Base-by-base conservation (phyloP, 768 basidiomycete species). In the Hericium rajendrae region DNA sequence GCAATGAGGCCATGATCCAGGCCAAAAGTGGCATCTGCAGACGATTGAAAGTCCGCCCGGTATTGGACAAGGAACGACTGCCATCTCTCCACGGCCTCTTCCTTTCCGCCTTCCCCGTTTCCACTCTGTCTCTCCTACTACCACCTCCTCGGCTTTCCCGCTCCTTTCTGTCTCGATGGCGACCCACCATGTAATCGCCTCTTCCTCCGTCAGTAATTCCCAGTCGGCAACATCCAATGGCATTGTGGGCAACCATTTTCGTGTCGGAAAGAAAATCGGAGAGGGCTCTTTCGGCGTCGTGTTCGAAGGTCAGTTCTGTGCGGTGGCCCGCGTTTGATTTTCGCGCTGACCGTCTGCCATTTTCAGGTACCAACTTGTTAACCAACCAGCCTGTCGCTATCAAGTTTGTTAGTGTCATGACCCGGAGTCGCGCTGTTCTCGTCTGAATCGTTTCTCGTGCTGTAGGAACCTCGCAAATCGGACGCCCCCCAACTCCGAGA, bases 241-340 rank as follows among this genome's bases (percentile, higher is more conserved):
- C 65, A 82, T 91, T 70, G 85, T 91, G 58, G 88, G 88, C 46
- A 83, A 77, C 66, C 83, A 89, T 69, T 91, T 83, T 69, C 81
- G 89, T 61, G 94, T 98, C 53, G 95, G 95, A 53, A 94, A 95
- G 81, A 97, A 97, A 84, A 95, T 98, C 70, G 95, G 95, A 51
- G 95, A 99, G 74, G 95, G 95, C 53, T 91, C 88, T n/a, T 99
- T 99, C 70, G 95, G 95, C 66, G 95, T 98, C 63, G 88, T 98
- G 60, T 92, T 97, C 73, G 86, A 97, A 81, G 87, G 97, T 94
- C 60, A 13, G 12, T 32, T 43, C 43, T n/a, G 13, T 26, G 55
- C 54, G 22, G 39, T 22, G 40, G 39, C 16, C 53, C 16, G 11
- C 38, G 22, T n/a, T 58, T 28, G 5, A n/a, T 20, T 24, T 57